Base-by-base conservation (phyloP, 2,329 filamentous ascomycete genomes). In the Fusarium equiseti region DNA sequence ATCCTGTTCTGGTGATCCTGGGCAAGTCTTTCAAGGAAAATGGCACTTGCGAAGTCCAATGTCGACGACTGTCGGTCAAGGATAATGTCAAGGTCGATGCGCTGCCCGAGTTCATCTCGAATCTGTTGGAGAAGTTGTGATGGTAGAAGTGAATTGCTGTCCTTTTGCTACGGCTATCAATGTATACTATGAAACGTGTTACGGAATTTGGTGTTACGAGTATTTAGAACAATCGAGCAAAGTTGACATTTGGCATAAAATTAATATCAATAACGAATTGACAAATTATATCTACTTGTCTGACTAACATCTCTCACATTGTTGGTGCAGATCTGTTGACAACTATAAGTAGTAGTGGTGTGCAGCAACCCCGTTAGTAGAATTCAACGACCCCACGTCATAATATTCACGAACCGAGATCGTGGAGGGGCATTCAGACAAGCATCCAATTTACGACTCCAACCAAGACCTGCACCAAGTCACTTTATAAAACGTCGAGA, bases 1-100 rank as follows among this genome's bases (percentile, higher is more conserved):
- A 97, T 78, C 95, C 95, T 0, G 85, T 98, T 15, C 85, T 95
- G 11, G 84, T 98, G 15, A 86, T 98, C 3, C 79, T 98, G 32
- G 95, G 95, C 1, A 91, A 88, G 68, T 83, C 83, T 6, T 97
- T 92, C 91, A 82, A 76, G 46, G 81, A 86, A 40, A 81, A 84
- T 3, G 82, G 83, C 46, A 79, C 83, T n/a, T 87, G 92, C 40
- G 94, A 97, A 78, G 88, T 97, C 31, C 93, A 97, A 77, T 95
- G 93, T 80, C 87, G 93, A 63, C 85, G 87, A 59, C 81, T 95
- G 27, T 86, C 84, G 1, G 67, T 92, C 18, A 91, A 87, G 71
- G 84, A 90, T 68, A 82, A 88, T 16, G 87, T 94, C 16, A 73
- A 82, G 5, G 60, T 89, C 8, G 82, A 84, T 2, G 65, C 65